A percentile compares a stretch with the other conserved stretches of the same genome.
These are phyloP conservation scores for Zhuliangozyma parablackwelliae DNA, from an alignment of 1,139 yeast species.

Conservation along the genomic window DNA sequence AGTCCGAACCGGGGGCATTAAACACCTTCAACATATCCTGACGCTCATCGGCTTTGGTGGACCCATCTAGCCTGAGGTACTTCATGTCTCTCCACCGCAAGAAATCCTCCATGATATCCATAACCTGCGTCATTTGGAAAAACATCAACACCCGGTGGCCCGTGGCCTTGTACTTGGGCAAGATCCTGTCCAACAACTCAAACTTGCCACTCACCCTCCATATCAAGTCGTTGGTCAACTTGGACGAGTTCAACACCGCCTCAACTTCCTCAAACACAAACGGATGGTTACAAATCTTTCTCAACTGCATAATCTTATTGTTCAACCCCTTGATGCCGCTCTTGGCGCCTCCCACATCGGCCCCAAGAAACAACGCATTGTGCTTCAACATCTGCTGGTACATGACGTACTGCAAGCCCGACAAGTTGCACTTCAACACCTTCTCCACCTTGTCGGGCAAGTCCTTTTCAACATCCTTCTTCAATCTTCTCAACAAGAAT, in stretches of 20 bases:
- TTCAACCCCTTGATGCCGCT: constrained; percentile 80
- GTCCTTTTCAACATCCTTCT: constrained; percentile 96
- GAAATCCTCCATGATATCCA: constrained; percentile 88
- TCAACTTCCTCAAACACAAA: constrained; percentile 96
- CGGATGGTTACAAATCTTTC: constrained; percentile 96
- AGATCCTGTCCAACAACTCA: constrained; percentile 66
- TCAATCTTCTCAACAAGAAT: constrained; percentile 86
- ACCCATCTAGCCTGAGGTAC: constrained; percentile 77
- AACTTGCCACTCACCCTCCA: constrained; percentile 81
- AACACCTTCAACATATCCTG: constrained; percentile 64
- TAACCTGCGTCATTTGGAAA: constrained; percentile 84
- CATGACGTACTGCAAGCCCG: constrained; percentile 75
- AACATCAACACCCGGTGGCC: constrained; percentile 79
- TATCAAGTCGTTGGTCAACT: constrained; percentile 69
- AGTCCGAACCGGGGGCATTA: constrained; percentile 69
- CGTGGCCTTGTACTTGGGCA: constrained; percentile 70
- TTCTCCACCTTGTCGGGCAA: constrained; percentile 93
- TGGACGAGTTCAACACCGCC: constrained; percentile 72
- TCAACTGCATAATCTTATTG: constrained; percentile 90
- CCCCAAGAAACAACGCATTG: constrained; percentile 63
- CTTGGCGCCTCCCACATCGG: constrained; percentile 38
- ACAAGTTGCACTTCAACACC: constrained; percentile 91
- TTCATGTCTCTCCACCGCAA: constrained; percentile 59
- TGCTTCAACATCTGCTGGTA: constrained; percentile 75
- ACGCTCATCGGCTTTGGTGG: constrained; percentile 87